Evolutionary conservation across 768 basidiomycete species (phyloP), one percentile per base, ranked within the genome.

Genomic region (Xerocomellus chrysenteron): DNA sequence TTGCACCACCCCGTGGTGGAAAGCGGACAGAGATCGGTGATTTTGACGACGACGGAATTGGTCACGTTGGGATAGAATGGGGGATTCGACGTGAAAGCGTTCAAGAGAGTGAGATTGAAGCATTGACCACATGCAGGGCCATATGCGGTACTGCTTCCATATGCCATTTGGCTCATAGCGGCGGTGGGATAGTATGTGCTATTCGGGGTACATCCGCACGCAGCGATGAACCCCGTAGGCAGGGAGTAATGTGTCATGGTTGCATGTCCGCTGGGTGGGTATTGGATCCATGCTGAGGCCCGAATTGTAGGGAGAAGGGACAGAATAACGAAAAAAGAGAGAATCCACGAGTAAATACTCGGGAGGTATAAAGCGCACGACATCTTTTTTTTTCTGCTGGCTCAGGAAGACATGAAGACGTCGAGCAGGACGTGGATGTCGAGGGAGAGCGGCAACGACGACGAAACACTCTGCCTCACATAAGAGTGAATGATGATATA

Each of bases 11-110:
- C 87, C 21, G 67, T 67, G 52, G 71, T 67, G 2, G 82, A 82
- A 16, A 82, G 71, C 7, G 91, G 90, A 66, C 92, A 94, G 19
- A 90, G 70, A 68, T 93, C 91, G 4, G 87, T 92, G 41, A 94
- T 73, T 72, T 94, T 94, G 49, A 93, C 74, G 24, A 89, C 80
- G 14, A 92, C 74, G 40, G 80, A 84, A 52, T 83, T 87, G 11
- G 78, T 74, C 30, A 75, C 74, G 30, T 80, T 64, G 2, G 90
- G 90, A 62, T 81, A 81, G 69, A 88, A 94, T 0, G 84, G 88
- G 9, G 90, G 90, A 41, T 79, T 74, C 0, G 84, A 77, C 19
- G 78, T 75, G 63, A 86, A 84, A 5, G 89, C 83, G 62, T 90
- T 84, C 43, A 90, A 62, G 26, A 93, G 77, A 0, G 88, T 88